Base-by-base conservation (phyloP, 2,329 filamentous ascomycete genomes). In the Fusarium sp. region DNA sequence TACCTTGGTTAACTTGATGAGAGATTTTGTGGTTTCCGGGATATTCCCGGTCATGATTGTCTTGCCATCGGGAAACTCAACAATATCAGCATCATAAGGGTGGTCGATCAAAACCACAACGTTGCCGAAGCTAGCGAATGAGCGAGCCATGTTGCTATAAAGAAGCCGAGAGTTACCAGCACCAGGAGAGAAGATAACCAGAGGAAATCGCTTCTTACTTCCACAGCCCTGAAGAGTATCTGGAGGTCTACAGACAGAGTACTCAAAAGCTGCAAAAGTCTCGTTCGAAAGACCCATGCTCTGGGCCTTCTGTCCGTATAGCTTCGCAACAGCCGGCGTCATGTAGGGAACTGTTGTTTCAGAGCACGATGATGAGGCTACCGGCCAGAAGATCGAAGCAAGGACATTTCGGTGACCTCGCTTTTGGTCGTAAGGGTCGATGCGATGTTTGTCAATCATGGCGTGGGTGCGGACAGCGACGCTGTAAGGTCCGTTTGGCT, bases 41-140 rank as follows among this genome's bases (percentile, higher is more conserved):
- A 74, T 72, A 7, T 72, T 58, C 14, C 47, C 73, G 0, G 42
- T 59, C 3, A 13, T 1, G 13, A 75, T 45, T 1, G 80, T 63
- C 1, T 76, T 76, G 6, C 80, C 84, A 57, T 85, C 75, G 0
- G 83, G 81, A n/a, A 83, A 85, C 57, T 85, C 80, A 11, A 87
- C 79, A 21, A 84, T 76, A 1, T 73, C 59, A 0, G 81, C 78
- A 49, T 87, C 84, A 49, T 83, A 81, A 0, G 85, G 80, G 53
- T 87, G 85, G 59, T 87, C 86, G 25, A 87, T 75, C 0, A 83
- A 76, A 14, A 85, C 75, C 4, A 87, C 82, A 1, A 80, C 76
- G 50, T 81, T 83, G 0, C 85, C 85, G 8, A 80, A 76, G 18
- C 82, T 83, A 1, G 84, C 82, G 5, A 87, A 76, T 5, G 82